These are phyloP conservation scores for Flaveria ramosissima DNA, from an alignment of 129 eudicot genomes.

Conservation along the genomic window DNA sequence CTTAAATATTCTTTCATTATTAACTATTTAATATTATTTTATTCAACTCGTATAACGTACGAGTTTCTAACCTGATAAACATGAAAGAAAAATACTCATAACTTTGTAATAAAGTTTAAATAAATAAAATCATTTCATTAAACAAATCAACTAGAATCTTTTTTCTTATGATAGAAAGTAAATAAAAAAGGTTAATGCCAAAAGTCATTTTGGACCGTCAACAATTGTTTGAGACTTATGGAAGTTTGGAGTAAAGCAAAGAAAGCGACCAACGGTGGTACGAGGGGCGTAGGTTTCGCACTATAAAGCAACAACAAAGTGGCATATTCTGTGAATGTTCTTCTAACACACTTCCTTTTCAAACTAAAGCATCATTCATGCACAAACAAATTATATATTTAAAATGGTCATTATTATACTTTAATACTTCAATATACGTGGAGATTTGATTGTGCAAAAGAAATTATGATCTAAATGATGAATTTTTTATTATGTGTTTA, in stretches of 20 bases:
- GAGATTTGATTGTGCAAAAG: neutral
- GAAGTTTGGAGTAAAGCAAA: neutral
- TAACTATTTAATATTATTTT: too few species aligned
- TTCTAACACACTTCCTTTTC: conserved; percentile 10
- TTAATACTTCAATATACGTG: neutral
- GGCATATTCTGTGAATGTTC: conserved; percentile 62
- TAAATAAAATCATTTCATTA: too few species aligned
- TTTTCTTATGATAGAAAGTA: neutral
- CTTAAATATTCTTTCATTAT: too few species aligned
- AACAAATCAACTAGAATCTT: too few species aligned
- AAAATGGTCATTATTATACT: neutral
- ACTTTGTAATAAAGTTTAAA: too few species aligned
- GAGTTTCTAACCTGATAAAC: too few species aligned
- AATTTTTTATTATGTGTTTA: too few species aligned
- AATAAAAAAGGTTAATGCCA: neutral
- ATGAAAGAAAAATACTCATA: too few species aligned
- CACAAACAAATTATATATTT: neutral
- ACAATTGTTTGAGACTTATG: neutral
- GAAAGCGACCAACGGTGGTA: conserved; percentile 34
- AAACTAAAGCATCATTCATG: conserved; percentile 11
- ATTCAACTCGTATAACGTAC: too few species aligned
- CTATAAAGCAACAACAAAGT: neutral
- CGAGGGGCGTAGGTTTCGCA: conserved; percentile 51
- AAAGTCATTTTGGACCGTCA: conserved; percentile 11
- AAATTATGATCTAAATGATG: neutral